Conservation (phyloP, 371 early-diverging fungal species). For the Parasitella parasitica region DNA sequence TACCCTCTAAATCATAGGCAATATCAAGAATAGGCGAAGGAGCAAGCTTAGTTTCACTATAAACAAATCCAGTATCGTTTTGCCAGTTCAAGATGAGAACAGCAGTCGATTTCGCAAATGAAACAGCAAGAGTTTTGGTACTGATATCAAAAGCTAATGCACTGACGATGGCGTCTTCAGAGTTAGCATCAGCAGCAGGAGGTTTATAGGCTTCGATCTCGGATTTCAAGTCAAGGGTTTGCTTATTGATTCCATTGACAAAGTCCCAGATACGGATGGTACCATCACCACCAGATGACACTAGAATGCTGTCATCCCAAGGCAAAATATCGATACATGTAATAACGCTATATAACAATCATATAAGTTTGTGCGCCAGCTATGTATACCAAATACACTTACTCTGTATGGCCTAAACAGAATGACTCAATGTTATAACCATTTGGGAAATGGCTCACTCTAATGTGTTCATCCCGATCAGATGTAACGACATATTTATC, state of each 20-base stretch:
- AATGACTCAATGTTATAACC: constrained; percentile 86
- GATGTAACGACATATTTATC: constrained; percentile 79
- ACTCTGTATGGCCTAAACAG: constrained; percentile 92
- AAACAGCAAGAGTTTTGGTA: constrained; percentile 26
- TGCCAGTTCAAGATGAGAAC: constrained; percentile 35
- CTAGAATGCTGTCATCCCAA: constrained; percentile 50
- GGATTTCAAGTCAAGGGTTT: constrained; percentile 40
- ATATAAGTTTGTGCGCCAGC: not conserved
- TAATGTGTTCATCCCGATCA: constrained; percentile 96
- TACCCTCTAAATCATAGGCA: constrained; percentile 28
- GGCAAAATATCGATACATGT: constrained; percentile 56
- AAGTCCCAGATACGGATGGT: constrained; percentile 80
- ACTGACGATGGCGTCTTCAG: constrained; percentile 40
- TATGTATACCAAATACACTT: constrained; percentile 20
- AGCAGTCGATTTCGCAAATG: constrained; percentile 44
- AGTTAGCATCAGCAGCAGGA: constrained; percentile 41
- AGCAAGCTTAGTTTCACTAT: constrained; percentile 30
- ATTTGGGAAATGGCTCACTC: constrained; percentile 87
- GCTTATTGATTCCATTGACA: constrained; percentile 43
- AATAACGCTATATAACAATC: constrained; percentile 54
- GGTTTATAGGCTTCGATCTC: constrained; percentile 48
- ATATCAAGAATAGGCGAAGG: constrained; percentile 30
- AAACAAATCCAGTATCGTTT: constrained; percentile 18
- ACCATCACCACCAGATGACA: constrained; percentile 91
- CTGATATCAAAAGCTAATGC: constrained; percentile 20